Base-by-base conservation (phyloP, 768 basidiomycete species). In the Botryobasidium botryosum region DNA sequence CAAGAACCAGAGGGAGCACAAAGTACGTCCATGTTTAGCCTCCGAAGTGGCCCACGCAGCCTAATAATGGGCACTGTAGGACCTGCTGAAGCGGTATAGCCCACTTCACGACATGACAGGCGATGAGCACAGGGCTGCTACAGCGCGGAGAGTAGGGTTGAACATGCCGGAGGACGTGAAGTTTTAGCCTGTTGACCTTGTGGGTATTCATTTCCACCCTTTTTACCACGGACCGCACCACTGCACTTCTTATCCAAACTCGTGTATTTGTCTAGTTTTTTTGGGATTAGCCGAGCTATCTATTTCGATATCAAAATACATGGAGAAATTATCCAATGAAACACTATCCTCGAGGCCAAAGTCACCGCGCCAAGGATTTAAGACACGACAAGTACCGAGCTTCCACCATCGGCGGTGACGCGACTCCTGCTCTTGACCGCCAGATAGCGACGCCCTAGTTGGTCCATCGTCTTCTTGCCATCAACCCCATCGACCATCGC, bases 41-140 rank as follows among this genome's bases (percentile, higher is more conserved):
- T 7, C 37, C 18, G n/a, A n/a, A 5, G 1, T 20, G 18, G 21
- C 36, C 20, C 17, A 20, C 15, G 21, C 13, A 10, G n/a, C 26
- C 27, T 25, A 1, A 10, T 15, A 10, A 43, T 45, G 13, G 13
- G 26, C 5, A 6, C 26, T 28, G 13, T 54, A 94, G 90, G 65
- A 64, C 17, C 64, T 94, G 40, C 60, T 92, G 49, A 81, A 86
- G 44, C 68, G 85, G 42, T 94, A 94, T 64, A 92, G 88, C 59
- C 87, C 90, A 0, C 63, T 81, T 13, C 60, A 77, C 33, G 82
- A 87, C 54, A 67, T 91, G 51, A 79, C 85, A 1, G 64, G 69
- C 4, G 75, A 86, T 51, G 86, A 92, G 57, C 66, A 80, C 51
- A 70, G 91, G 48, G 68, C 76, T 54, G 84, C 83, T 1, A 90